These are phyloP conservation scores for carrot (Daucus carota) DNA, from an alignment of 129 eudicot species.

Conservation along the genomic window DNA sequence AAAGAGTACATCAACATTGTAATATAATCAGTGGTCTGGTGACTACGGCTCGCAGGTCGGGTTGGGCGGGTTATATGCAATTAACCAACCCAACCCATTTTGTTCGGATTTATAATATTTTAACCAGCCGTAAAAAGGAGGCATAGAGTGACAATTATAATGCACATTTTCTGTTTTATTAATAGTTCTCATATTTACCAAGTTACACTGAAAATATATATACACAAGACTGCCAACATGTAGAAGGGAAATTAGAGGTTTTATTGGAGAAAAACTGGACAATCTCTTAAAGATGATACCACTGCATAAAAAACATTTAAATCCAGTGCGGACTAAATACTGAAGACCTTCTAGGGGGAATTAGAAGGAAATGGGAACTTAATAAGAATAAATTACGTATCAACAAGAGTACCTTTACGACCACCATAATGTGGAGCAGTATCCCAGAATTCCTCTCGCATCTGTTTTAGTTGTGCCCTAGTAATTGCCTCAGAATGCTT, in stretches of 20 bases:
- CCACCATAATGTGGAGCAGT: constrained; percentile 94
- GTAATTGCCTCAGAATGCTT: constrained; percentile 75
- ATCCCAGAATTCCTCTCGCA: constrained; percentile 95
- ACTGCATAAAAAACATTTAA: neutral
- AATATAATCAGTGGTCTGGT: neutral
- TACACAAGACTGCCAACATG: neutral
- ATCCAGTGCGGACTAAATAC: neutral
- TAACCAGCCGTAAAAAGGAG: neutral
- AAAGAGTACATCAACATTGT: neutral
- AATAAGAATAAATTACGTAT: neutral
- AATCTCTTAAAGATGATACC: neutral
- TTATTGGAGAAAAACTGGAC: neutral
- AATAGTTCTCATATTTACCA: neutral
- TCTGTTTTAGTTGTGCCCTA: constrained; percentile 52
- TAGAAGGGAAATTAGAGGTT: neutral
- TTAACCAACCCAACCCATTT: no score
- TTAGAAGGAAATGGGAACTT: neutral
- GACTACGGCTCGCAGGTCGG: no score
- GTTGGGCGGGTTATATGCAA: no score
- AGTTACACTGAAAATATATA: no score
- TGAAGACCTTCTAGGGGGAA: neutral
- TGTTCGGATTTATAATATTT: no score
- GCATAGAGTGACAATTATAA: neutral
- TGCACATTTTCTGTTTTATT: neutral
- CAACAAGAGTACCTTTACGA: constrained; percentile 43